Conservation (phyloP, 1,284 basidiomycete genomes). For the Moesziomyces sp. region DNA sequence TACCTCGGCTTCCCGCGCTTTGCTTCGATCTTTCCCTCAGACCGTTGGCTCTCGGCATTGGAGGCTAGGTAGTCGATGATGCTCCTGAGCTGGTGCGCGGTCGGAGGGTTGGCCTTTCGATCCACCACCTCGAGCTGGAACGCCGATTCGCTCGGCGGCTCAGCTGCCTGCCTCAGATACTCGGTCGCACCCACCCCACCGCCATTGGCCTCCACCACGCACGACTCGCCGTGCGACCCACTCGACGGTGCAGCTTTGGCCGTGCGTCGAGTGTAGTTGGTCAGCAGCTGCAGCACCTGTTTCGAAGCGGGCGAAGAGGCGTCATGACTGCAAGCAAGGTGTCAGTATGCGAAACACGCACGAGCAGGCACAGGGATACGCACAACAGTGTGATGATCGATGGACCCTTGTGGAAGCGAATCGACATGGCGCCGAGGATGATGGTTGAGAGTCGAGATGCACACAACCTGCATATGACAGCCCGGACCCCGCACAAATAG, state of each 20-base stretch:
- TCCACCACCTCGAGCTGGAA: constrained; percentile 45
- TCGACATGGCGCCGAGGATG: constrained; percentile 23
- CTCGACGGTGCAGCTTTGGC: not conserved
- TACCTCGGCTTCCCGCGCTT: not conserved
- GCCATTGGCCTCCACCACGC: constrained; percentile 28
- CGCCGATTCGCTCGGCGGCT: not conserved
- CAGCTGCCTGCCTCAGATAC: constrained; percentile 30
- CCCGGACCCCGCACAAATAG: not conserved
- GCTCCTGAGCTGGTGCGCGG: constrained; percentile 34
- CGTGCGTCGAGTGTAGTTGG: not conserved
- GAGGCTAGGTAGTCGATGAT: constrained; percentile 38
- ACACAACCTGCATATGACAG: not conserved
- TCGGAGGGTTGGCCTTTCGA: constrained; percentile 26
- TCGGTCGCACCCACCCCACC: constrained; percentile 16
- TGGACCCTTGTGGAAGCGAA: constrained; percentile 38
- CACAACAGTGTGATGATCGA: constrained; percentile 47
- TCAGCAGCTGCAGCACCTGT: constrained; percentile 30
- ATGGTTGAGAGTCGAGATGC: not conserved
- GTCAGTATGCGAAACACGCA: not conserved
- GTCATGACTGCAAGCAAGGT: constrained; percentile 15
- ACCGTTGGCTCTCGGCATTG: not conserved
- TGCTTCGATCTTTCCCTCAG: not conserved
- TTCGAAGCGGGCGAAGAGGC: constrained; percentile 22
- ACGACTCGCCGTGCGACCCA: constrained; percentile 22
- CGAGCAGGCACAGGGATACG: not conserved